Percentiles rank a stretch among this genome's conserved stretches.
Evolutionary conservation across 805 yeast species (phyloP).

Genomic region (Candida sanyiensis): DNA sequence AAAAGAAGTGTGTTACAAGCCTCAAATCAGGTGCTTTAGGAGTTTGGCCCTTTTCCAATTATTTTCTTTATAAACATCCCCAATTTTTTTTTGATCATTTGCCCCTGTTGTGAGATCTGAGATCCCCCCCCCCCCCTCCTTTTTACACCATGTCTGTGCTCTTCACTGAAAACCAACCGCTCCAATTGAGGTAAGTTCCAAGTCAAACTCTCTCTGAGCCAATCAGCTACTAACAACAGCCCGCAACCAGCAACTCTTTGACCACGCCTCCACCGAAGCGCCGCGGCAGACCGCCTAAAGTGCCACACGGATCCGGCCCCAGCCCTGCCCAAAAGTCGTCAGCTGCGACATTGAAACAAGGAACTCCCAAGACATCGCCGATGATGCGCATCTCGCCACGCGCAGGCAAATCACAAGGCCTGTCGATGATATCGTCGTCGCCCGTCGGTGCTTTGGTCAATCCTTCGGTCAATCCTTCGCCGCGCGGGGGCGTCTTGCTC

Average conservation of each 20-base stretch:
- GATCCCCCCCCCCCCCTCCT: not conserved
- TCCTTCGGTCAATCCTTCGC: constrained; percentile 18
- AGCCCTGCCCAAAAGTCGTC: constrained; percentile 25
- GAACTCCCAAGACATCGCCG: constrained; percentile 26
- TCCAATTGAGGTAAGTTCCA: not conserved
- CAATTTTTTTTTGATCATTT: too few relatives aligned
- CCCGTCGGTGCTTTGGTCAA: too few relatives aligned
- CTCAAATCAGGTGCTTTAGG: too few relatives aligned
- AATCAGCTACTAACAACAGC: too few relatives aligned
- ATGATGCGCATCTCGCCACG: constrained; percentile 27
- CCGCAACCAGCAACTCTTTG: too few relatives aligned
- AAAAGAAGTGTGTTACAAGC: too few relatives aligned
- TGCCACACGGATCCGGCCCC: constrained; percentile 6
- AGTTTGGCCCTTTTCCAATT: too few relatives aligned
- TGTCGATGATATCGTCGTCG: constrained; percentile 6
- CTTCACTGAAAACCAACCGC: not conserved
- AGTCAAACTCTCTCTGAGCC: too few relatives aligned
- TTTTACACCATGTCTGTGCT: not conserved
- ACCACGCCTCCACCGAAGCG: constrained; percentile 24
- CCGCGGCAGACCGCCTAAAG: constrained; percentile 27
- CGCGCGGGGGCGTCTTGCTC: constrained; percentile 25
- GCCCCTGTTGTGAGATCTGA: too few relatives aligned
- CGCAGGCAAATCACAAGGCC: not conserved
- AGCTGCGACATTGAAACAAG: constrained; percentile 26
- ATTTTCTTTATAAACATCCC: too few relatives aligned